Conservation (phyloP, 495 filamentous ascomycete genomes). For the Neurospora pannonica region DNA sequence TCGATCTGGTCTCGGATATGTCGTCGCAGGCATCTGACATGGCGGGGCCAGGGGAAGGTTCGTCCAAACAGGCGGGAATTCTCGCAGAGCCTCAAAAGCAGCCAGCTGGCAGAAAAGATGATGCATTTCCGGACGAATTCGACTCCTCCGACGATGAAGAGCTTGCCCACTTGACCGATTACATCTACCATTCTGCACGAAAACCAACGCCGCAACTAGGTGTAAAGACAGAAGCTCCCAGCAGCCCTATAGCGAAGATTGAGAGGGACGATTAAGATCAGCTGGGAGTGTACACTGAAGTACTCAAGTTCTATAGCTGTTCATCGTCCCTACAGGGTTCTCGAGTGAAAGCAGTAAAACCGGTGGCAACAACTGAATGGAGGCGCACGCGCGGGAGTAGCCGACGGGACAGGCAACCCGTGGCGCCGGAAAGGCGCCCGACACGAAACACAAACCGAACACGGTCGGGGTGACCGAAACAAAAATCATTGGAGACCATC, state of each 20-base stretch:
- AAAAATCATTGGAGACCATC: background rate
- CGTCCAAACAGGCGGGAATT: background rate
- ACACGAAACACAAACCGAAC: background rate
- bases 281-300: background rate
- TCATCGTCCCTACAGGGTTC: background rate
- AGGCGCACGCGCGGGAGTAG: background rate
- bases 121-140: background rate
- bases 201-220: background rate
- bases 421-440: background rate
- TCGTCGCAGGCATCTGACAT: background rate
- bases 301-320: background rate
- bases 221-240: background rate
- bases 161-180: background rate
- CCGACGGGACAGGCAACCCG: background rate
- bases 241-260: background rate
- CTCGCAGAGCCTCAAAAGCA: background rate
- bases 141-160: background rate
- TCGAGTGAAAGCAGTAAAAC: too few relatives aligned
- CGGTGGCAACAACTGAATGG: too few relatives aligned
- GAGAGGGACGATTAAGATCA: background rate
- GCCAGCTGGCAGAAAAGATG: background rate
- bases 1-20: background rate
- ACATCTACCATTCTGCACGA: background rate
- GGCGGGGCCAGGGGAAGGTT: background rate
- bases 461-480: background rate